Evolutionary conservation across 768 basidiomycete genomes (phyloP).

Genomic region (Russula brevipes): DNA sequence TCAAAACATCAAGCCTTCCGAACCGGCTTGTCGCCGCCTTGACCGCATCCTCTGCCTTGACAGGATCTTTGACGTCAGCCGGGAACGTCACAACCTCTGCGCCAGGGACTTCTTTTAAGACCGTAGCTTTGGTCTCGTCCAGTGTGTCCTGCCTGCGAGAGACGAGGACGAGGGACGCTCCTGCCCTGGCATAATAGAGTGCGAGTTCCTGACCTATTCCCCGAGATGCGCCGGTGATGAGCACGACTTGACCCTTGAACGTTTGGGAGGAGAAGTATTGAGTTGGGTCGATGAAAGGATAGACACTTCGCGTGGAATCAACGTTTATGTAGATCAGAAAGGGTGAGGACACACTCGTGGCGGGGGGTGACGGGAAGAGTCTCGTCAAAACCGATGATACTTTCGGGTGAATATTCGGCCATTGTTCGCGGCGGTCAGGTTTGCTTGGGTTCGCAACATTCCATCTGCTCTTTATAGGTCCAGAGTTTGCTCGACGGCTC

Average conservation of each 20-base stretch:
- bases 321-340: too few relatives aligned
- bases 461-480: too few relatives aligned
- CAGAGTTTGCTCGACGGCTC: too few relatives aligned
- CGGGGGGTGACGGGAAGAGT: too few relatives aligned
- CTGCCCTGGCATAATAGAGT: conserved; percentile 29
- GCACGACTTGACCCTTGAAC: conserved; percentile 29
- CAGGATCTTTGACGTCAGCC: conserved; percentile 28
- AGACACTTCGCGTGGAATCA: too few relatives aligned
- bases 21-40: conserved; percentile 26
- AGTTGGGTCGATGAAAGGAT: conserved; percentile 28
- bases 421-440: too few relatives aligned
- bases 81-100: conserved; percentile 25
- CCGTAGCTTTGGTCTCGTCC: conserved; percentile 26
- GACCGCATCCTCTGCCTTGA: conserved; percentile 28
- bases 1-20: conserved; percentile 30
- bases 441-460: too few relatives aligned
- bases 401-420: too few relatives aligned
- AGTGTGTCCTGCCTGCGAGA: conserved; percentile 25
- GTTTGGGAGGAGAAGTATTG: conserved; percentile 21
- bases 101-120: conserved; percentile 15
- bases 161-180: conserved; percentile 29
- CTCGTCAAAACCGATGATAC: too few relatives aligned
- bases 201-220: conserved; percentile 31
- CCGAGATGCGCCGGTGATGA: conserved; percentile 29
- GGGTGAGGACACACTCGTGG: too few relatives aligned